Evolutionary conservation across 2,329 filamentous ascomycete species (phyloP).

Genomic region (Aspergillus fischeri): DNA sequence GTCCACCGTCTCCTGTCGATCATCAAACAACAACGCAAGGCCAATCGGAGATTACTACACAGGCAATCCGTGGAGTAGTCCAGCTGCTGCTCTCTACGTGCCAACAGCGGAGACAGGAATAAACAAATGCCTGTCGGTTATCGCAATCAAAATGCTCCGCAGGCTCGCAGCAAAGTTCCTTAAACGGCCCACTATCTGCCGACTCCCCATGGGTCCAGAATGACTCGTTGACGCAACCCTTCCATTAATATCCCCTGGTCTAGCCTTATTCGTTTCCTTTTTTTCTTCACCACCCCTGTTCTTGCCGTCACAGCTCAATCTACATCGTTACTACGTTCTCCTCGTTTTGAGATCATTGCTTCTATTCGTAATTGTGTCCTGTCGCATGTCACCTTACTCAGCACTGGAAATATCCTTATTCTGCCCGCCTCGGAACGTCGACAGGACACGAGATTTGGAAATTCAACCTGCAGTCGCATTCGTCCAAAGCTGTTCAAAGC

Average conservation of each 20-base stretch:
- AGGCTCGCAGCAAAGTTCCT: not conserved
- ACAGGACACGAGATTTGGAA: not conserved
- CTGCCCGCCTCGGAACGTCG: not conserved
- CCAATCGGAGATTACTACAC: not conserved
- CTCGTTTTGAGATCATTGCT: not conserved
- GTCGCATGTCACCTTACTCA: not conserved
- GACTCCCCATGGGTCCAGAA: constrained; percentile 7
- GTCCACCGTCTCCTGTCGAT: too few species aligned
- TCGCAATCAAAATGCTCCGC: not conserved
- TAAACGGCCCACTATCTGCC: constrained; percentile 2
- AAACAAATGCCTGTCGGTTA: not conserved
- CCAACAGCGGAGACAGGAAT: not conserved
- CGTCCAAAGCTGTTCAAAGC: not conserved
- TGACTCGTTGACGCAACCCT: constrained; percentile 18
- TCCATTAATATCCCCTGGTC: not conserved
- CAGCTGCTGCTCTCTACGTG: not conserved
- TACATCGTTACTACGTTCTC: not conserved
- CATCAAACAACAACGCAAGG: too few species aligned
- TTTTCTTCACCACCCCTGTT: not conserved
- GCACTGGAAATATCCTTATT: not conserved
- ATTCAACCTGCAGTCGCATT: not conserved
- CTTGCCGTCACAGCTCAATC: not conserved
- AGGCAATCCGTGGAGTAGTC: not conserved
- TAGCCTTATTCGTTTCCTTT: not conserved
- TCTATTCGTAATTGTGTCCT: not conserved